phyloP scores from a whole-genome alignment of 2,329 filamentous ascomycete genomes.

The Hypomyces rosellus region DNA sequence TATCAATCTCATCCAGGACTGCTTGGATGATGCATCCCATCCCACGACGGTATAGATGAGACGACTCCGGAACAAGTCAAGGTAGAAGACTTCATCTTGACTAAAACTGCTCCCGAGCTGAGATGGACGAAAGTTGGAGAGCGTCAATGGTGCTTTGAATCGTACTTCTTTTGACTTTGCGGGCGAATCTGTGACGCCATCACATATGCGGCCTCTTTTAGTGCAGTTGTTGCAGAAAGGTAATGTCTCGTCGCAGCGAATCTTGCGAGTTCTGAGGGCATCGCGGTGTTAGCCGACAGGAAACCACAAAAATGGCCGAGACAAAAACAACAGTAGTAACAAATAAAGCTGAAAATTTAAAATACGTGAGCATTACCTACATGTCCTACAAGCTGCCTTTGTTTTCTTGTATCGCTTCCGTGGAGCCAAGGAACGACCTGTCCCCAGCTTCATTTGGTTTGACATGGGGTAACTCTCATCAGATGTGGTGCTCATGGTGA shows the following conservation, averaged over 20 bases:
- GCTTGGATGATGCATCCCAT: conserved; percentile 1
- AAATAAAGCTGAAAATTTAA: neutral
- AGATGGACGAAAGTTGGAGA: conserved; percentile 12
- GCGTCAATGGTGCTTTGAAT: conserved; percentile 17
- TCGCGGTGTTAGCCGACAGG: too few species aligned
- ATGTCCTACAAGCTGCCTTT: neutral
- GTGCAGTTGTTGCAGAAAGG: conserved; percentile 15
- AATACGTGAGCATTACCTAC: neutral
- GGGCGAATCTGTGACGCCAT: conserved; percentile 11
- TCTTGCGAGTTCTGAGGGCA: conserved; percentile 13
- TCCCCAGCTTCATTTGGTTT: too few species aligned
- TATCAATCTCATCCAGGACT: conserved; percentile 11
- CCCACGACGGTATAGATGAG: conserved; percentile 15
- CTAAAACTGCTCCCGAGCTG: neutral
- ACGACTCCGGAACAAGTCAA: conserved; percentile 12
- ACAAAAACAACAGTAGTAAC: neutral
- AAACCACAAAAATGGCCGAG: neutral
- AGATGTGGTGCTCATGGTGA: too few species aligned
- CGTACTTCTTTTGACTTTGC: neutral
- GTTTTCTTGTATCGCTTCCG: neutral
- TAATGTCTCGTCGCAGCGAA: conserved; percentile 15
- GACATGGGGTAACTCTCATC: too few species aligned
- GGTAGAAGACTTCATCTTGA: conserved; percentile 1
- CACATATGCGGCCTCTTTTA: conserved; percentile 12
- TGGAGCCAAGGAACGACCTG: neutral